Base-by-base conservation (phyloP, 1,284 basidiomycete genomes). In the Chiua sp. region DNA sequence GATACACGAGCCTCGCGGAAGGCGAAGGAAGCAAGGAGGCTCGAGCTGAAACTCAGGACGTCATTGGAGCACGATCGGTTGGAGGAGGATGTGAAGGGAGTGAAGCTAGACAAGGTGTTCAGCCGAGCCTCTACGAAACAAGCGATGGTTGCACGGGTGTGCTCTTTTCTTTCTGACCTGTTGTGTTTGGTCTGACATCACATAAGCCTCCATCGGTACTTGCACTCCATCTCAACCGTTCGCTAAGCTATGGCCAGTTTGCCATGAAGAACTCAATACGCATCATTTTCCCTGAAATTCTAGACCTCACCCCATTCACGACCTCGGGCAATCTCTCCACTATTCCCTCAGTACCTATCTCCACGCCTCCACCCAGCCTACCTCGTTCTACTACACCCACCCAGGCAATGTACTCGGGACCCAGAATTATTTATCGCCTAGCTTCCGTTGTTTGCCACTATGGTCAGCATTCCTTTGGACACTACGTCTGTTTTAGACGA, bases 401-500 rank as follows among this genome's bases (percentile, higher is more conserved):
- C 1, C 85, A 82, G 16, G 77, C 81, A 32, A 81, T 77, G 37
- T 84, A 81, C 63, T 68, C 81, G 7, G 72, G 78, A 18, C 79
- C 81, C 33, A 80, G 87, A 50, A 87, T 85, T 15, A 78, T 95
- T 39, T 98, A 97, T 74, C 85, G 92, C 42, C 84, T 98, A 32
- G 77, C 87, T 4, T 87, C 92, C 13, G 86, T 93, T 32, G 93
- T 98, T 12, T 93, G 94, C 67, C 95, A 98, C 76, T 95, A 90
- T 72, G 95, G 95, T 22, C 86, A 88, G 60, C 94, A 96, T 70
- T 90, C 87, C 8, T 96, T 91, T 69, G 95, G 96, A 2, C 96
- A 98, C 74, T 98, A 96, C 71, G 85, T 97, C 62, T 93, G 92
- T 64, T 96, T 88, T 73, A 82, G 95, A n/a, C 81, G 95, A 44